Percentiles rank a stretch among this genome's conserved stretches.
Evolutionary conservation across 2,329 filamentous ascomycete species (phyloP).

Genomic region (Colletotrichum plurivorum): DNA sequence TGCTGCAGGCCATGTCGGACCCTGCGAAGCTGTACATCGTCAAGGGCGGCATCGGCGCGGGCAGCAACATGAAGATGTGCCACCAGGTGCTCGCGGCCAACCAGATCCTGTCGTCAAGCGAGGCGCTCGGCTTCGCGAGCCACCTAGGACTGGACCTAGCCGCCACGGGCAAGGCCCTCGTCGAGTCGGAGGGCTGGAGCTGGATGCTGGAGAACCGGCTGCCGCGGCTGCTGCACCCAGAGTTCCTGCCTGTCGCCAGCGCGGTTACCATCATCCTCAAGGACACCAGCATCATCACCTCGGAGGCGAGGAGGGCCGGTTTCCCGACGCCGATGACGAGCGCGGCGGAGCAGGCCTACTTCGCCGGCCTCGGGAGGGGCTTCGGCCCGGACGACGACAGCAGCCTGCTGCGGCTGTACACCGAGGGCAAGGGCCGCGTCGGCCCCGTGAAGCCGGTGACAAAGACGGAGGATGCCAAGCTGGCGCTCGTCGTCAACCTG

Average conservation of each 20-base stretch:
- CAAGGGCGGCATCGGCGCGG: slow-evolving; percentile 70
- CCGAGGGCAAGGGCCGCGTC: slow-evolving; percentile 52
- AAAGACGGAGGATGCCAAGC: slow-evolving; percentile 52
- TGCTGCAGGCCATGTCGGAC: slow-evolving; percentile 76
- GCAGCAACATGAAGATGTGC: slow-evolving; percentile 74
- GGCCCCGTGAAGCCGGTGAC: slow-evolving; percentile 47
- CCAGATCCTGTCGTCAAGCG: slow-evolving; percentile 72
- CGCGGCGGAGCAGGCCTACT: no score
- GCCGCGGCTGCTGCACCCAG: no score
- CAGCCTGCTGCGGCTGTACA: slow-evolving; percentile 59
- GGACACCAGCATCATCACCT: no score
- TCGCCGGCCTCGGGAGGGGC: no score
- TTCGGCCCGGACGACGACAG: slow-evolving; percentile 62
- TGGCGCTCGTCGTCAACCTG: slow-evolving; percentile 54
- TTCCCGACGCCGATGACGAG: no score
- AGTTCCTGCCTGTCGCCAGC: no score
- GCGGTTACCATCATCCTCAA: no score
- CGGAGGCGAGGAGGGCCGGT: no score
- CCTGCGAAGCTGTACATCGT: slow-evolving; percentile 74
- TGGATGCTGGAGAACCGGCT: no score
- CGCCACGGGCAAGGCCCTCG: no score
- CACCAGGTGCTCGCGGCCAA: slow-evolving; percentile 76
- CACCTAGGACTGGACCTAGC: no score
- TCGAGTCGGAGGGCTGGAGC: no score
- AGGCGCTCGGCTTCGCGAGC: slow-evolving; percentile 59